A percentile compares a stretch with the other conserved stretches of the same genome.
phyloP scores from a whole-genome alignment of 768 basidiomycete genomes.

The Auricularia cornea region DNA sequence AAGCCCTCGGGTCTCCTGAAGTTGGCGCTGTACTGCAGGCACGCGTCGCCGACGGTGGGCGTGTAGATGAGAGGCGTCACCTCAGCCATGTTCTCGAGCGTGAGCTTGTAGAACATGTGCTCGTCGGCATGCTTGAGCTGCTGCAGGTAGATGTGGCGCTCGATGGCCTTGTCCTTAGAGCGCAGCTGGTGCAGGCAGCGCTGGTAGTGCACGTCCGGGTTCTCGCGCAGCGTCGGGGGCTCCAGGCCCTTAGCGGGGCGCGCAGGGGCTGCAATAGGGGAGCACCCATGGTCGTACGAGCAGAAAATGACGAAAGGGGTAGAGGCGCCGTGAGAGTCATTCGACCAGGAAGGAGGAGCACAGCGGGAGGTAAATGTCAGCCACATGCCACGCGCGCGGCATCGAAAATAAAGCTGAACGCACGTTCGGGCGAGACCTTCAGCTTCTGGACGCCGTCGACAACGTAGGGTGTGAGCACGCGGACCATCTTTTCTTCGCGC shows the following conservation, averaged over 20 bases:
- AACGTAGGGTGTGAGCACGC: constrained; percentile 63
- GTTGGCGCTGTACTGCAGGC: constrained; percentile 72
- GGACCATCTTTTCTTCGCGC: not conserved
- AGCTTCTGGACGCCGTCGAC: constrained; percentile 63
- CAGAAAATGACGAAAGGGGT: constrained; percentile 1
- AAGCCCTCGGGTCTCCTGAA: constrained; percentile 68
- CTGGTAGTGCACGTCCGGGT: constrained; percentile 41
- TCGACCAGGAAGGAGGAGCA: too few species aligned
- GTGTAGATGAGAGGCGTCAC: constrained; percentile 82
- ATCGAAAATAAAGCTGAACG: constrained; percentile 17
- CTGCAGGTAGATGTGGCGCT: constrained; percentile 81
- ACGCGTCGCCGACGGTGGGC: constrained; percentile 88
- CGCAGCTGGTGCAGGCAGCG: constrained; percentile 65
- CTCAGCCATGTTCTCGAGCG: constrained; percentile 61
- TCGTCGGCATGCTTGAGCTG: constrained; percentile 66
- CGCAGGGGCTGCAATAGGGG: constrained; percentile 27
- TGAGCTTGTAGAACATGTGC: constrained; percentile 69
- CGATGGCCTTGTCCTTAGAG: constrained; percentile 63
- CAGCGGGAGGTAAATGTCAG: not conserved
- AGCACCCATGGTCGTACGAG: constrained; percentile 9
- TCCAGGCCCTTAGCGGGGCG: constrained; percentile 45
- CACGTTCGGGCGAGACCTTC: constrained; percentile 50
- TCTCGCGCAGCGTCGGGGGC: constrained; percentile 43
- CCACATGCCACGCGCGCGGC: not conserved
- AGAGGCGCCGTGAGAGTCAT: constrained; percentile 1